A percentile compares a stretch with the other conserved stretches of the same genome.
Evolutionary conservation across 1,284 basidiomycete species (phyloP).

Genomic region (Malassezia psittaci): DNA sequence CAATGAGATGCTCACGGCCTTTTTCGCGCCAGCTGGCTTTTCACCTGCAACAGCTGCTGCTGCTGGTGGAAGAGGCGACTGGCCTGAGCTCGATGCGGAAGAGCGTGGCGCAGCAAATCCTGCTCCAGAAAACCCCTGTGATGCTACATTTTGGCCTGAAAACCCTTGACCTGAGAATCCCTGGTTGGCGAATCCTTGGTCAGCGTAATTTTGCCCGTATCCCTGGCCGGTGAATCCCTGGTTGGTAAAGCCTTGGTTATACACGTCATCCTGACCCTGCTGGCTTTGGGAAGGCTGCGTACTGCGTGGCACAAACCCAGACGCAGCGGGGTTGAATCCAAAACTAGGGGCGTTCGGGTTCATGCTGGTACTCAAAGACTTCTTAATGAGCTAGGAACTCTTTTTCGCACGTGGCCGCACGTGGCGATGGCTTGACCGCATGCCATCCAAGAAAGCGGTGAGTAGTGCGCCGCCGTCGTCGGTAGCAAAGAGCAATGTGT

Average conservation of each 20-base stretch:
- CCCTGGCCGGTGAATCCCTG: slow-evolving; percentile 13
- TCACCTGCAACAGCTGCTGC: slow-evolving; percentile 23
- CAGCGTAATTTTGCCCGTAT: slow-evolving; percentile 9
- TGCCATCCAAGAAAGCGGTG: slow-evolving; percentile 1
- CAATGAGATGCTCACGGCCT: slow-evolving; percentile 44
- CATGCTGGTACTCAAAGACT: slow-evolving; percentile 20
- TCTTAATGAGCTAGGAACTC: background rate
- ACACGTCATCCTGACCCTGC: slow-evolving; percentile 17
- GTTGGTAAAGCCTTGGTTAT: slow-evolving; percentile 7
- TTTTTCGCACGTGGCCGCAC: slow-evolving; percentile 13
- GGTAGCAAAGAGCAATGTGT: background rate
- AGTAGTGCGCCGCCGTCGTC: background rate
- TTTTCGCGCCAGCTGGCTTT: slow-evolving; percentile 24
- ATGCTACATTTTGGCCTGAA: slow-evolving; percentile 6
- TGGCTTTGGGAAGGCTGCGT: slow-evolving; percentile 12
- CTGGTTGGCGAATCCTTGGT: slow-evolving; percentile 17
- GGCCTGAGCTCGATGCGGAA: background rate
- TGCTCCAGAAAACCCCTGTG: slow-evolving; percentile 1
- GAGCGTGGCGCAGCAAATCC: slow-evolving; percentile 9
- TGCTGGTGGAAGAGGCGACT: slow-evolving; percentile 7
- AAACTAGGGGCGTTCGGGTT: slow-evolving; percentile 47
- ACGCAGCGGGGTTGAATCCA: slow-evolving; percentile 43
- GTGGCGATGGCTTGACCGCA: slow-evolving; percentile 2
- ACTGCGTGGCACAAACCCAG: slow-evolving; percentile 38
- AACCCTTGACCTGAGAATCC: slow-evolving; percentile 6